These are phyloP conservation scores for Umbilicus rupestris DNA, from an alignment of 164 flowering plant species.

Conservation along the genomic window DNA sequence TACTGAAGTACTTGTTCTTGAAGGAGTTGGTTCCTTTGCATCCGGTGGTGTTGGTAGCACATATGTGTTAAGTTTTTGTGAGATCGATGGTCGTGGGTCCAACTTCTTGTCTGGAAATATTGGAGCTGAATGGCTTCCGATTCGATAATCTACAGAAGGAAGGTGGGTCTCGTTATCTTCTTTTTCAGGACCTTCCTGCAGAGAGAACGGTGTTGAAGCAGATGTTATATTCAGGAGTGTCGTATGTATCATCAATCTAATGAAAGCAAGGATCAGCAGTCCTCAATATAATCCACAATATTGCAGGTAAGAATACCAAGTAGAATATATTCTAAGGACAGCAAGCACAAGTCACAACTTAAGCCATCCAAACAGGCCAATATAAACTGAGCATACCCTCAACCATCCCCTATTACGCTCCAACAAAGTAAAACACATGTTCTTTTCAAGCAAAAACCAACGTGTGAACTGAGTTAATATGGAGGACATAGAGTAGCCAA, in stretches of 20 bases:
- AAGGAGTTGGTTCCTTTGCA: constrained; percentile 32
- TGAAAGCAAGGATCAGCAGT: not conserved
- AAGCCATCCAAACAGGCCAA: not conserved
- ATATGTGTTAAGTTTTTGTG: constrained; percentile 52
- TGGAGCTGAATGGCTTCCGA: constrained; percentile 77
- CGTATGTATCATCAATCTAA: not conserved
- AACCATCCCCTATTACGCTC: no score
- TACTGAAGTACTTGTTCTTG: constrained; percentile 30
- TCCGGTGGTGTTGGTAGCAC: constrained; percentile 76
- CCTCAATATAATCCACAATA: not conserved
- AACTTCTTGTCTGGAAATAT: constrained; percentile 50
- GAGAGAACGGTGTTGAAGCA: not conserved
- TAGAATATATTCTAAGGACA: not conserved
- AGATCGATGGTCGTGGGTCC: constrained; percentile 39
- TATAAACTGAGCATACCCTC: no score
- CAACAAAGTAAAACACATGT: no score
- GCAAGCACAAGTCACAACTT: not conserved
- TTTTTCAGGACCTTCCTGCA: constrained; percentile 47
- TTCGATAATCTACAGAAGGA: constrained; percentile 22
- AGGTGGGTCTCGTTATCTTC: constrained; percentile 24
- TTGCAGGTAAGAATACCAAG: not conserved
- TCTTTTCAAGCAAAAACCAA: not conserved
- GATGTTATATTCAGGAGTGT: not conserved
- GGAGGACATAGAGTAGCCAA: not conserved
- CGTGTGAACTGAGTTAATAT: not conserved